phyloP scores from a whole-genome alignment of 352 stramenopile genomes.

The Pythium myriotylum region DNA sequence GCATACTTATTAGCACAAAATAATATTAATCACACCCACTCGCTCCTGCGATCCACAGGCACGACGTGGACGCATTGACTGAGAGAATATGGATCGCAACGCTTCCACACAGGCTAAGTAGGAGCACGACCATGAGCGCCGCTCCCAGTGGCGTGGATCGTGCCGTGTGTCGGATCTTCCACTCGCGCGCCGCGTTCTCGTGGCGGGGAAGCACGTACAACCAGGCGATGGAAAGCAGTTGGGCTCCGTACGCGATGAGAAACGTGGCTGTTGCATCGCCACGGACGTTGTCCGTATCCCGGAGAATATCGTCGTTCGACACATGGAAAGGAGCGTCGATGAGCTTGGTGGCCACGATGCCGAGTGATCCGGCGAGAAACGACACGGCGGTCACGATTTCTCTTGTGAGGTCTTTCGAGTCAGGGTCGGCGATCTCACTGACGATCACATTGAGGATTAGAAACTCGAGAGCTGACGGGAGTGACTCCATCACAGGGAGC shows the following conservation, averaged over 20 bases:
- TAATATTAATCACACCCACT: conserved; percentile 31
- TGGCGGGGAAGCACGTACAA: conserved; percentile 48
- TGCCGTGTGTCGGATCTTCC: conserved; percentile 34
- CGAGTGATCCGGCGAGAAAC: conserved; percentile 42
- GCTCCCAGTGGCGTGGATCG: conserved; percentile 20
- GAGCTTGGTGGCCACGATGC: conserved; percentile 53
- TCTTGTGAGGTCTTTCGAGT: conserved; percentile 30
- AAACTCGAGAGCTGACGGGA: conserved; percentile 52
- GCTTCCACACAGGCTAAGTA: conserved; percentile 10
- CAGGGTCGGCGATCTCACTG: conserved; percentile 48
- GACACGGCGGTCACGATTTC: conserved; percentile 48
- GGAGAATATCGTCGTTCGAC: conserved; percentile 48
- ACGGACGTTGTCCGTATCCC: conserved; percentile 44
- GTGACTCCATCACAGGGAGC: conserved; percentile 49
- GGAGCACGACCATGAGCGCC: conserved; percentile 25
- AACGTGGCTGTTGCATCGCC: conserved; percentile 46
- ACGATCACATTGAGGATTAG: conserved; percentile 49
- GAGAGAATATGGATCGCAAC: conserved; percentile 48
- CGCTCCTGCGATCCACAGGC: conserved; percentile 37
- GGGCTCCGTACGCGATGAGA: conserved; percentile 50
- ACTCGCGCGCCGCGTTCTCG: conserved; percentile 29
- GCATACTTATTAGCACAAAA: too few species aligned
- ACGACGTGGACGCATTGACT: conserved; percentile 35
- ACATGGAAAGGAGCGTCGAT: conserved; percentile 20
- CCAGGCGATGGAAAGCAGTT: conserved; percentile 44